Conservation (phyloP, 495 filamentous ascomycete species). For the Penicillium riverlandense region DNA sequence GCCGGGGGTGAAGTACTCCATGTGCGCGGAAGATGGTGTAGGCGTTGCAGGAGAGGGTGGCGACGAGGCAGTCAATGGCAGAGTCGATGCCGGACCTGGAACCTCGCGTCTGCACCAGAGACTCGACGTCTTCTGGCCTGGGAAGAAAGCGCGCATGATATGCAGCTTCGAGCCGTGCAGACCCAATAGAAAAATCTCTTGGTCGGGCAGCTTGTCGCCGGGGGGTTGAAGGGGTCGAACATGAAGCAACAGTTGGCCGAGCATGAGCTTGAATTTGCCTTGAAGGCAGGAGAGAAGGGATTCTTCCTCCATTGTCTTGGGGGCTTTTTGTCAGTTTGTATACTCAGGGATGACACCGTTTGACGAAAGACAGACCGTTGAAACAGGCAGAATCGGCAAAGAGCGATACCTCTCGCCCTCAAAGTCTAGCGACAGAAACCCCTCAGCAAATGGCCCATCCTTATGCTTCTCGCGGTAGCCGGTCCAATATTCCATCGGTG, state of each 20-base stretch:
- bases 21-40: not conserved
- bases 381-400: slow-evolving; percentile 10
- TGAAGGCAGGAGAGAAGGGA: slow-evolving; percentile 7
- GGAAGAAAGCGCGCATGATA: slow-evolving; percentile 23
- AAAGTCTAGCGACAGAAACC: slow-evolving; percentile 14
- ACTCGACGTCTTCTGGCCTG: slow-evolving; percentile 18
- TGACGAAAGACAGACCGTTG: slow-evolving; percentile 8
- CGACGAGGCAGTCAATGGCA: not conserved
- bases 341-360: not conserved
- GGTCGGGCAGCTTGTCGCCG: slow-evolving; percentile 22
- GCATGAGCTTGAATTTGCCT: slow-evolving; percentile 23
- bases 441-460: slow-evolving; percentile 15
- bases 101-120: slow-evolving; percentile 18
- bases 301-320: slow-evolving; percentile 11
- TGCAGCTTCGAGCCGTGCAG: slow-evolving; percentile 26
- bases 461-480: slow-evolving; percentile 19
- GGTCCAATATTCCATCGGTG: slow-evolving; percentile 24
- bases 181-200: slow-evolving; percentile 25
- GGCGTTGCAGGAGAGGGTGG: not conserved
- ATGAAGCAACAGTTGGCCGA: slow-evolving; percentile 17
- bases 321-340: too few relatives aligned
- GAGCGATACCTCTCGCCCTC: not conserved
- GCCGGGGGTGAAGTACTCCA: not conserved
- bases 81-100: slow-evolving; percentile 2
- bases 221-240: slow-evolving; percentile 11